Evolutionary conservation across 495 filamentous ascomycete genomes (phyloP).

Genomic region (Neurospora africana): DNA sequence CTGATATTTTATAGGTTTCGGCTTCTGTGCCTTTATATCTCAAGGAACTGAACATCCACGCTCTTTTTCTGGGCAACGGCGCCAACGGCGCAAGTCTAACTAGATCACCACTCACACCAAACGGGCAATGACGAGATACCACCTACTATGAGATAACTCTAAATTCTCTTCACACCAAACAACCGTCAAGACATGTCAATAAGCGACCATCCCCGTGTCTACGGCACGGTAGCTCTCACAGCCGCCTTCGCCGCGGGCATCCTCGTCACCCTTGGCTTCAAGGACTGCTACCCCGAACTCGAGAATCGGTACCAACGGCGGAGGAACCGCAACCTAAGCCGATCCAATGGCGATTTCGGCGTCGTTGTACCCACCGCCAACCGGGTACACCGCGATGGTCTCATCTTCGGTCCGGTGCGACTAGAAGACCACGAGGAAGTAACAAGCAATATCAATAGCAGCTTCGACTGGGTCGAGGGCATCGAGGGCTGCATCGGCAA

Average conservation of each 20-base stretch:
- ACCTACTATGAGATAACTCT: not conserved
- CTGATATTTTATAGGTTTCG: not conserved
- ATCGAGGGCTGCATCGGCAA: constrained; percentile 92
- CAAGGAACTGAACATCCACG: not conserved
- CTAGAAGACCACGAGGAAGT: constrained; percentile 42
- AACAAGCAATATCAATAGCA: constrained; percentile 6
- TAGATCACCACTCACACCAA: not conserved
- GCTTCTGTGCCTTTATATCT: not conserved
- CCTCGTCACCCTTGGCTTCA: constrained; percentile 59
- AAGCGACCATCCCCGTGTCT: constrained; percentile 43
- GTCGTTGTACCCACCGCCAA: not conserved
- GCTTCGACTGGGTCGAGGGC: constrained; percentile 44
- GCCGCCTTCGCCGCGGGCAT: constrained; percentile 67
- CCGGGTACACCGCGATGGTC: constrained; percentile 18
- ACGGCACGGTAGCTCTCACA: constrained; percentile 48
- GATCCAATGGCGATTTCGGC: not conserved
- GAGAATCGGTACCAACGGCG: constrained; percentile 48
- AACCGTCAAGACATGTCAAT: constrained; percentile 32
- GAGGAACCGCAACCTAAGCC: constrained; percentile 6
- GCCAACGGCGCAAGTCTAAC: not conserved
- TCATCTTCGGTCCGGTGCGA: constrained; percentile 33
- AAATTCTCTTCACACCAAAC: not conserved
- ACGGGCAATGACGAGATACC: not conserved
- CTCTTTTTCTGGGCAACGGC: not conserved
- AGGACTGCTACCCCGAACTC: constrained; percentile 61